Conservation (phyloP, 331 rosid genomes). For the Malus hybrid region DNA sequence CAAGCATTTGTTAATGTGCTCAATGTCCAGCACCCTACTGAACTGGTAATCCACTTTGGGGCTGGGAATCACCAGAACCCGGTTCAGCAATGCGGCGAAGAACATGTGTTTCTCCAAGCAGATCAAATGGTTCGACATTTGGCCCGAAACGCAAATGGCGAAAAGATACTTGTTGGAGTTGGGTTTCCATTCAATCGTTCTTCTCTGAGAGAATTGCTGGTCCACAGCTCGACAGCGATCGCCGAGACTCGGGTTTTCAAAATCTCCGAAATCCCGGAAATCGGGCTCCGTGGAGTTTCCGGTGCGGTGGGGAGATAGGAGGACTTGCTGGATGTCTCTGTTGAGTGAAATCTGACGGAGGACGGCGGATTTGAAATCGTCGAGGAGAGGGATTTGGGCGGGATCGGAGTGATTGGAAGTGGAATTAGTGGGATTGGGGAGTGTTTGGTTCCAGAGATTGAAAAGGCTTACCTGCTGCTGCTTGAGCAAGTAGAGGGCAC, state of each 20-base stretch:
- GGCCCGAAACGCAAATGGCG: constrained; percentile 84
- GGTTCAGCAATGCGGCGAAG: constrained; percentile 73
- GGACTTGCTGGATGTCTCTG: constrained; percentile 61
- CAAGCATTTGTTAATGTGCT: constrained; percentile 65
- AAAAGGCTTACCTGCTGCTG: constrained; percentile 54
- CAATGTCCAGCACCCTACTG: constrained; percentile 71
- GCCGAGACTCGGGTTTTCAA: constrained; percentile 18
- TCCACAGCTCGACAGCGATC: constrained; percentile 59
- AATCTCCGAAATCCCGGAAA: constrained; percentile 19
- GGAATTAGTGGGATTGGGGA: constrained; percentile 11
- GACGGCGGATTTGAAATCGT: constrained; percentile 49
- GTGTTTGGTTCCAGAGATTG: constrained; percentile 46
- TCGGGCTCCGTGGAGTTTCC: constrained; percentile 30
- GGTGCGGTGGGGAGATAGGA: constrained; percentile 47
- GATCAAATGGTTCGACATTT: constrained; percentile 92
- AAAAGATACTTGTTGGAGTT: constrained; percentile 55
- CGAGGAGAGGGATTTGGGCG: constrained; percentile 7
- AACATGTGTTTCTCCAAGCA: constrained; percentile 95
- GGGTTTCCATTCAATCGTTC: constrained; percentile 85
- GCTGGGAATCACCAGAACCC: constrained; percentile 84
- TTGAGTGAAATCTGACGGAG: constrained; percentile 58
- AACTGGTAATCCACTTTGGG: constrained; percentile 61
- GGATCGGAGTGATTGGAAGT: constrained; percentile 16
- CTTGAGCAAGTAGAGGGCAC: constrained; percentile 62
- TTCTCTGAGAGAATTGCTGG: constrained; percentile 45